phyloP scores from a whole-genome alignment of 106 monocot genomes.

The Triglochin maritima region DNA sequence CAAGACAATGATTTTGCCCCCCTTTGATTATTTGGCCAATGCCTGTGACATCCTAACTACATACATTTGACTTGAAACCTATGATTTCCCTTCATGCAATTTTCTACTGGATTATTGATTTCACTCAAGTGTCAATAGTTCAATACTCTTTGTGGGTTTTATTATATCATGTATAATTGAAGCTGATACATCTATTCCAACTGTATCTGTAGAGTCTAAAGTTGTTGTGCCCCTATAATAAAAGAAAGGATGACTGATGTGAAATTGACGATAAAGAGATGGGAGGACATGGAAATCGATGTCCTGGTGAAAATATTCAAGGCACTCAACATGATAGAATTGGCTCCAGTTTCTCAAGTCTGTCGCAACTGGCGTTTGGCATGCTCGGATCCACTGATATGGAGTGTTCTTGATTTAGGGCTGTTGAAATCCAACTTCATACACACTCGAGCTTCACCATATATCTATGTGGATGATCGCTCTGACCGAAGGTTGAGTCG shows the following conservation, averaged over 20 bases:
- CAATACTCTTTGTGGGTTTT: too few relatives aligned
- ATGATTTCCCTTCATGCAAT: too few relatives aligned
- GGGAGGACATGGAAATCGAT: slow-evolving; percentile 92
- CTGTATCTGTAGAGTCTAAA: too few relatives aligned
- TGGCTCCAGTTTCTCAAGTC: slow-evolving; percentile 71
- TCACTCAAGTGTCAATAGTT: too few relatives aligned
- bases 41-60: too few relatives aligned
- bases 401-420: slow-evolving; percentile 67
- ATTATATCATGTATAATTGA: too few relatives aligned
- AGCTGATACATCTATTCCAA: too few relatives aligned
- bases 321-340: slow-evolving; percentile 71
- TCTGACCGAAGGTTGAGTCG: slow-evolving; percentile 57
- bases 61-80: too few relatives aligned
- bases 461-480: slow-evolving; percentile 68
- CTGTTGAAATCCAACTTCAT: slow-evolving; percentile 80
- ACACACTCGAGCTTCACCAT: slow-evolving; percentile 69
- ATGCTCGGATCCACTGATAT: slow-evolving; percentile 76
- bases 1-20: too few relatives aligned
- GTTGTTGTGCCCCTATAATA: too few relatives aligned
- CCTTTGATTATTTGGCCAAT: too few relatives aligned
- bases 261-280: slow-evolving; percentile 35
- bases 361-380: slow-evolving; percentile 72
- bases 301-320: slow-evolving; percentile 86
- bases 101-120: too few relatives aligned
- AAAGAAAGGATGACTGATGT: slow-evolving; percentile 39